These are phyloP conservation scores for Apiotrichum porosum DNA, from an alignment of 1,284 basidiomycete genomes.

Conservation along the genomic window DNA sequence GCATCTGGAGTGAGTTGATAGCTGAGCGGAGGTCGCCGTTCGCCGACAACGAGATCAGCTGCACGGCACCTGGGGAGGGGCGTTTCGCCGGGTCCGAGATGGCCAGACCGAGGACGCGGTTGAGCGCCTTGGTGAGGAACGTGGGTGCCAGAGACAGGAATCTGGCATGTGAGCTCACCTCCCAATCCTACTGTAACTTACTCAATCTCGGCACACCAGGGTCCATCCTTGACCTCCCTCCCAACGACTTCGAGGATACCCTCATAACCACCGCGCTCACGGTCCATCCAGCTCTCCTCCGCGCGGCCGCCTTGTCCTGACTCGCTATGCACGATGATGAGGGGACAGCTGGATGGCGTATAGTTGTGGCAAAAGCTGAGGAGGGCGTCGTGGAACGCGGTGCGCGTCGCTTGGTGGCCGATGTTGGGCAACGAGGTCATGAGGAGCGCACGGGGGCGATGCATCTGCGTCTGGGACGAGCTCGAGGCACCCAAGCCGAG, in stretches of 20 bases:
- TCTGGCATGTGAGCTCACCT: conserved; percentile 47
- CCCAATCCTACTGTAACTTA: conserved; percentile 45
- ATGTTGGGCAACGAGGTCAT: conserved; percentile 92
- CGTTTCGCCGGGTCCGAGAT: conserved; percentile 35
- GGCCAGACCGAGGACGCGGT: conserved; percentile 59
- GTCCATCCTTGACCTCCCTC: conserved; percentile 62
- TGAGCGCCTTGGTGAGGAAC: conserved; percentile 72
- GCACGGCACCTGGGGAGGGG: conserved; percentile 62
- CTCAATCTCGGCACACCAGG: conserved; percentile 67
- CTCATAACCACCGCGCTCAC: conserved; percentile 53
- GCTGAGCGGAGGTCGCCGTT: conserved; percentile 90
- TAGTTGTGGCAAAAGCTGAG: conserved; percentile 54
- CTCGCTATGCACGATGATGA: conserved; percentile 82
- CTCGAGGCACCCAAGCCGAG: conserved; percentile 50
- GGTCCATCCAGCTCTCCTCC: conserved; percentile 50
- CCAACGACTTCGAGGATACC: conserved; percentile 49
- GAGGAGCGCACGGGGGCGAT: conserved; percentile 58
- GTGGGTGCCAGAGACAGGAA: conserved; percentile 90
- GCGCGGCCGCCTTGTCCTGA: conserved; percentile 66
- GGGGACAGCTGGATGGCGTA: conserved; percentile 55
- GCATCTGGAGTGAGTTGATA: conserved; percentile 85
- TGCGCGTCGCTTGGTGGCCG: conserved; percentile 65
- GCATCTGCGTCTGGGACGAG: conserved; percentile 17
- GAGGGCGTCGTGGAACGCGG: conserved; percentile 70
- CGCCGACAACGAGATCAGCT: conserved; percentile 69